Evolutionary conservation across 495 filamentous ascomycete species (phyloP), one percentile per base, ranked within the genome.

Genomic region (Penicillium turbatum): DNA sequence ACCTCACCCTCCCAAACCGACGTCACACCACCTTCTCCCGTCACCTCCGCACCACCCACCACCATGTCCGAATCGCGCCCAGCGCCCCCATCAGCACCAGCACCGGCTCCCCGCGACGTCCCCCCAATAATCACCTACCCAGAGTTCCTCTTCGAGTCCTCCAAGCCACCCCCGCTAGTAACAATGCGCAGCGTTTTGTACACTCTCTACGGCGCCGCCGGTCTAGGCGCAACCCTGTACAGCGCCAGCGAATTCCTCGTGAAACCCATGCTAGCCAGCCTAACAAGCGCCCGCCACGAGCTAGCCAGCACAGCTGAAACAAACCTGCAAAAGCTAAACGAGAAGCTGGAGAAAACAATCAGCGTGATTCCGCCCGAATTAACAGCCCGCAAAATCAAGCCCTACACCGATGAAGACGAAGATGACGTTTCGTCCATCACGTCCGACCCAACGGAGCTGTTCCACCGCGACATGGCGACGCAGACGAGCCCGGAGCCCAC

Each of bases 81-180:
- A 12, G 38, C 52, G 24, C 16, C 55, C 31, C 36, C 60, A 54
- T 35, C 56, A 54, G 47, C 38, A 41, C 36, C 54, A 56, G 44
- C 37, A 13, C 21, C 60, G 16, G 59, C 72, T 43, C 59, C 69
- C 55, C 72, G 67, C 62, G 81, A 86, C 55, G 73, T 83, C 17
- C 81, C 90, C 19, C 95, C 92, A n/a, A 91, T 98, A 59, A 87
- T 97, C 62, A 98, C 93, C 21, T 97, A 97, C 72, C 93, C 93
- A 42, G 93, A 98, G 70, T 97, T 96, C 72, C 84, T 97, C 58
- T 60, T 79, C 47, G 71, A 83, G 41, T 66, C 79, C 9, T 59
- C 71, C 45, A 88, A 87, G 29, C 83, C 89, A 7, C 82, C 86
- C 1, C 91, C 93, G 0, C 74, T 97, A 2, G 79, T 97, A 30